Evolutionary conservation across 306 rosid species (phyloP).

Genomic region (Castanopsis chinensis): DNA sequence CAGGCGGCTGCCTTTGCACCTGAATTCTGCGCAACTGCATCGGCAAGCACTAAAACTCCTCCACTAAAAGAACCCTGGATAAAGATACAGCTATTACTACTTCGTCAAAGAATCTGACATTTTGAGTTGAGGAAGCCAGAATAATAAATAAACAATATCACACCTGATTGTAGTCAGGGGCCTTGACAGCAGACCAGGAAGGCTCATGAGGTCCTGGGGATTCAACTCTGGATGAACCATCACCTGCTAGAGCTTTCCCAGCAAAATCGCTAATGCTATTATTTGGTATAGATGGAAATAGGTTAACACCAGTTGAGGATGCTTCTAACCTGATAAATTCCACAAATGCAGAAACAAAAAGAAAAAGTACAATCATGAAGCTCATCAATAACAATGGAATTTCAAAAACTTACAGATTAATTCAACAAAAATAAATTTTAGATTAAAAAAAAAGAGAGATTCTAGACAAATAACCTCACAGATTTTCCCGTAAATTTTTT

Average conservation of each 20-base stretch:
- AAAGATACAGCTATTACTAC: conserved; percentile 18
- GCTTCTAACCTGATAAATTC: conserved; percentile 79
- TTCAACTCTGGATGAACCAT: conserved; percentile 28
- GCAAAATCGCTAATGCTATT: conserved; percentile 31
- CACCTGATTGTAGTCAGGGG: conserved; percentile 55
- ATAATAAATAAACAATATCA: conserved; percentile 15
- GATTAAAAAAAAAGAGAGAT: conserved; percentile 3
- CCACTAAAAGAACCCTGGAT: conserved; percentile 60
- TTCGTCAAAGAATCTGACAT: not conserved
- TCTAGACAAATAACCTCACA: conserved; percentile 56
- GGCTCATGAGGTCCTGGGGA: conserved; percentile 21
- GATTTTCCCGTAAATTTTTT: conserved; percentile 51
- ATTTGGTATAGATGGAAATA: conserved; percentile 44
- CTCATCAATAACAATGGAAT: conserved; percentile 18
- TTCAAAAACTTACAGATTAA: conserved; percentile 14
- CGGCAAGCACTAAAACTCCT: conserved; percentile 67
- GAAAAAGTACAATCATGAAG: conserved; percentile 20
- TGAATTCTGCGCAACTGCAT: conserved; percentile 67
- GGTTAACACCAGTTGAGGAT: conserved; percentile 59
- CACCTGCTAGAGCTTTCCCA: conserved; percentile 39
- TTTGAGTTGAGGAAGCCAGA: not conserved
- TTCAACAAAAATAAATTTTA: conserved; percentile 3
- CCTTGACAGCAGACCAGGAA: conserved; percentile 47
- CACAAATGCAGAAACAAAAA: conserved; percentile 13
- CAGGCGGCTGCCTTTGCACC: conserved; percentile 98